phyloP scores from a whole-genome alignment of 257 asterid species.

The Solanum pennellii region DNA sequence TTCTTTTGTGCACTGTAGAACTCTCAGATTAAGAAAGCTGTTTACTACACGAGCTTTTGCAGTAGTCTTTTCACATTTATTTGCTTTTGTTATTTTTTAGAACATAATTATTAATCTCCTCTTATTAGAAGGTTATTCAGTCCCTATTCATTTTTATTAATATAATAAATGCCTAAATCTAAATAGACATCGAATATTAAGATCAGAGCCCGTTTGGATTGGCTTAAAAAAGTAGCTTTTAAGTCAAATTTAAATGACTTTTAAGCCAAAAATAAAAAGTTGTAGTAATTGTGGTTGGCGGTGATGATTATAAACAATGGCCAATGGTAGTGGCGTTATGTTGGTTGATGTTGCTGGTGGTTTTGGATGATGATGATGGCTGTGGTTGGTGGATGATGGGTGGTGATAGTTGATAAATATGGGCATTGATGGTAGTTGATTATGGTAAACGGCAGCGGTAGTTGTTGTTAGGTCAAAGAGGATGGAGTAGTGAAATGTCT shows the following conservation, averaged over 20 bases:
- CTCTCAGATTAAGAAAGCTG: neutral
- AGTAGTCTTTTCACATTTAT: neutral
- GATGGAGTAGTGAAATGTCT: neutral
- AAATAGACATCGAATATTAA: neutral
- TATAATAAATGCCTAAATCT: neutral
- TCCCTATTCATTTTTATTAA: neutral
- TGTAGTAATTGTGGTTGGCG: neutral
- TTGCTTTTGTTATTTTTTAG: neutral
- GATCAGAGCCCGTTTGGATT: too few relatives aligned
- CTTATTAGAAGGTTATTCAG: neutral
- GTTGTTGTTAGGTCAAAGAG: neutral
- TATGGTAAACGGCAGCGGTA: neutral
- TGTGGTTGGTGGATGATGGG: neutral
- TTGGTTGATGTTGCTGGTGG: neutral
- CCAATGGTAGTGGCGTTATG: neutral
- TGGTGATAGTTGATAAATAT: neutral
- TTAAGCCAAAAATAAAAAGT: too few relatives aligned
- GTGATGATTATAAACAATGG: neutral
- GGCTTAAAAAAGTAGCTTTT: too few relatives aligned
- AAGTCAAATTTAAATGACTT: too few relatives aligned
- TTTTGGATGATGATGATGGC: neutral
- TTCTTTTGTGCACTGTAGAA: neutral
- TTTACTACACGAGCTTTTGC: neutral
- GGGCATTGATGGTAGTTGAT: neutral
- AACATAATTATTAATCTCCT: neutral